Conservation (phyloP, 2,329 filamentous ascomycete species). For the Blastomyces percursus region DNA sequence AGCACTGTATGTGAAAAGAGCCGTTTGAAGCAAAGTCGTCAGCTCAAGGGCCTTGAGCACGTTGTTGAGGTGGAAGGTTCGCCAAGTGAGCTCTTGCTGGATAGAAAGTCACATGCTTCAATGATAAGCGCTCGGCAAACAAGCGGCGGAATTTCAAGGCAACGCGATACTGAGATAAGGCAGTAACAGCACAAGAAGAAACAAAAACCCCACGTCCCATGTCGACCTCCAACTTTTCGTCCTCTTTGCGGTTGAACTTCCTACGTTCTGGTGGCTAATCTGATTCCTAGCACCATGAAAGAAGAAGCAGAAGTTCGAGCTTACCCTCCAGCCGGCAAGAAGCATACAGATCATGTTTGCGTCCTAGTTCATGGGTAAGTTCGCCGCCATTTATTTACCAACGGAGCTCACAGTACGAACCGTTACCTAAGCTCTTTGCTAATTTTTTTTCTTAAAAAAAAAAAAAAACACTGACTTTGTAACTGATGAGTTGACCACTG, state of each 20-base stretch:
- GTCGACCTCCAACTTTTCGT: background rate
- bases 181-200: background rate
- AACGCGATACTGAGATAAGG: background rate
- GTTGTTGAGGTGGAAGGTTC: background rate
- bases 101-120: background rate
- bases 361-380: constrained; percentile 52
- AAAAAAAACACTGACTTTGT: background rate
- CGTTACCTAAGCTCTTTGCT: background rate
- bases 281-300: background rate
- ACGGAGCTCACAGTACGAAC: background rate
- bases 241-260: background rate
- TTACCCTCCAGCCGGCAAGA: background rate
- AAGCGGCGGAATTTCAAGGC: background rate
- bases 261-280: background rate
- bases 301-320: background rate
- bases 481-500: constrained; percentile 4
- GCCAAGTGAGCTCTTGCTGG: background rate
- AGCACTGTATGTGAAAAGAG: background rate
- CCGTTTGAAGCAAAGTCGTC: background rate
- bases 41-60: too few relatives aligned
- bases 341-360: constrained; percentile 43
- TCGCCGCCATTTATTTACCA: background rate
- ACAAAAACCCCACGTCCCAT: too few relatives aligned
- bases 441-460: too few relatives aligned
- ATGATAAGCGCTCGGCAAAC: background rate